Conservation (phyloP, 805 yeast genomes). For the Metschnikowia kunwiensis region DNA sequence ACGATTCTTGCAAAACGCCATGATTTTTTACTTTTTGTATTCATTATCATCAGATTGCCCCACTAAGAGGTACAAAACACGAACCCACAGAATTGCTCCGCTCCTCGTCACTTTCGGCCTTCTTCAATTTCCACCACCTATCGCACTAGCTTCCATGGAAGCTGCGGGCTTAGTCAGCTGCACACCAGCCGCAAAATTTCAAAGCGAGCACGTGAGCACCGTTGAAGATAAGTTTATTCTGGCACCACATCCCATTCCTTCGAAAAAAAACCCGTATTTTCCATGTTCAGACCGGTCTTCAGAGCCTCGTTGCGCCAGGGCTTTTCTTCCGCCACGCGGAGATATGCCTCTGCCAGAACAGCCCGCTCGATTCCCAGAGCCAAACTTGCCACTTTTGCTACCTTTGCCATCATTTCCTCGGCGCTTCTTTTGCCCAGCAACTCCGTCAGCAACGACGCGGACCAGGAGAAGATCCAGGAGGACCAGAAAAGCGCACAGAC, state of each 20-base stretch:
- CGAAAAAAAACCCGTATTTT: neutral
- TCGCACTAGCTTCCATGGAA: neutral
- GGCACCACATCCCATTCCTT: too few relatives aligned
- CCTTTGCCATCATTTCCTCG: constrained; percentile 12
- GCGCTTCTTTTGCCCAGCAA: constrained; percentile 8
- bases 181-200: constrained; percentile 1
- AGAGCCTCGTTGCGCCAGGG: constrained; percentile 14
- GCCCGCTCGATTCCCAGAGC: constrained; percentile 2
- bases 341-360: constrained; percentile 12
- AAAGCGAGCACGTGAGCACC: constrained; percentile 1
- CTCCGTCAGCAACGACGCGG: constrained; percentile 16
- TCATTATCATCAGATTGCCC: too few relatives aligned
- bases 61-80: too few relatives aligned
- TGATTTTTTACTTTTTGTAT: too few relatives aligned
- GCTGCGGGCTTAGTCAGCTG: constrained; percentile 1
- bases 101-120: too few relatives aligned
- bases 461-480: constrained; percentile 12
- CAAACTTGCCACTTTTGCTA: constrained; percentile 7
- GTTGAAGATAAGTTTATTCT: too few relatives aligned
- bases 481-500: constrained; percentile 11
- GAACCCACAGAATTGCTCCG: too few relatives aligned
- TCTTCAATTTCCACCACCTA: too few relatives aligned
- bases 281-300: constrained; percentile 18
- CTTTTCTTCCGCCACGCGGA: constrained; percentile 7
- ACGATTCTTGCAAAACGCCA: too few relatives aligned